These are phyloP conservation scores for Symbiodinium natans DNA, from an alignment of 73 alveolate species.

Conservation along the genomic window DNA sequence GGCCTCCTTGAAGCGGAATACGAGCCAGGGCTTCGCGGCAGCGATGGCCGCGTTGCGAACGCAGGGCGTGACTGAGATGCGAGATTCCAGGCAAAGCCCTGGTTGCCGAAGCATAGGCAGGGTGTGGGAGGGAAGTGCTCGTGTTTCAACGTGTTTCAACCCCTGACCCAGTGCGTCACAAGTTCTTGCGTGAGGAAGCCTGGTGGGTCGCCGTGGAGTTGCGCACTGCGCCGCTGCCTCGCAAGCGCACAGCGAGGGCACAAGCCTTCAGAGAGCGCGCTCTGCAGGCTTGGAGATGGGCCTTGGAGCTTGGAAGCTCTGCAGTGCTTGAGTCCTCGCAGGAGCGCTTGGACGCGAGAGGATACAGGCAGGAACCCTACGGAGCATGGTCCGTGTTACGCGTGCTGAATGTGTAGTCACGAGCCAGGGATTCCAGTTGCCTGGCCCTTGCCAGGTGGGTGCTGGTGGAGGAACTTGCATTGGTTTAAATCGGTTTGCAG, in stretches of 20 bases:
- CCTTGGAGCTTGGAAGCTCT: background rate
- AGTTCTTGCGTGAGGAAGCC: conserved; percentile 8
- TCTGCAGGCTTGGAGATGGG: conserved; percentile 41
- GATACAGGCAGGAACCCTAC: background rate
- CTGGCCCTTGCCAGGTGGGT: background rate
- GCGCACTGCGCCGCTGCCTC: conserved; percentile 79
- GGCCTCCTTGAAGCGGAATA: background rate
- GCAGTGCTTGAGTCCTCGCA: background rate
- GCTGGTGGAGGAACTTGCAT: background rate
- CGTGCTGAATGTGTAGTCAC: too few relatives aligned
- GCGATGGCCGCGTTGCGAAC: conserved; percentile 27
- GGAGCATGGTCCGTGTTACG: too few relatives aligned
- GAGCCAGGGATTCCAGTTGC: too few relatives aligned
- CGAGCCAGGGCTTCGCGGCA: conserved; percentile 53
- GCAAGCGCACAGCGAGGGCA: conserved; percentile 40
- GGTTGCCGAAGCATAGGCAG: conserved; percentile 22
- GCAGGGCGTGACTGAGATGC: background rate
- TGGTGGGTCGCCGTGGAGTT: conserved; percentile 72
- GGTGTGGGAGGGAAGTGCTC: background rate
- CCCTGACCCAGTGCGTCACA: background rate
- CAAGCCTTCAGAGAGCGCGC: conserved; percentile 3
- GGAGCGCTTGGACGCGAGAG: background rate
- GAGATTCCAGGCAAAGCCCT: background rate
- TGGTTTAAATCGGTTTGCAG: background rate
- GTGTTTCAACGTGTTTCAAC: background rate